Conservation (phyloP, 176 grass and related monocot species). For the Bonia amplexicaulis region DNA sequence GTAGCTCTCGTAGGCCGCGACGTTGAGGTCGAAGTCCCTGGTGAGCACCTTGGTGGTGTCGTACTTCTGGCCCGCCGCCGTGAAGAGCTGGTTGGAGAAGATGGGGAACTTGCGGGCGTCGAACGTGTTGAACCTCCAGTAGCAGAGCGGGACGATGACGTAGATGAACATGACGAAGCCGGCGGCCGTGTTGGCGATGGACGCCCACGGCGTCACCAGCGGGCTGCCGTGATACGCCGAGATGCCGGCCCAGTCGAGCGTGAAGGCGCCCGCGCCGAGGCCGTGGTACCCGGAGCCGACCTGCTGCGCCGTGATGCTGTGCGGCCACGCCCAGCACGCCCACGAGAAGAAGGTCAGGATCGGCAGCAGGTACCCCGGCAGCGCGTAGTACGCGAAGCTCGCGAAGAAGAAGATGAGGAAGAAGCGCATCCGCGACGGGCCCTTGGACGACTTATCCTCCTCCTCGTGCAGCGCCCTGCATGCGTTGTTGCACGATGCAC, state of each 20-base stretch:
- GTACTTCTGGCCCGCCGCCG: constrained; percentile 58
- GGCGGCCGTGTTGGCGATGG: constrained; percentile 76
- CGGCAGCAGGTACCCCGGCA: constrained; percentile 76
- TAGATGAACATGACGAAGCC: constrained; percentile 99
- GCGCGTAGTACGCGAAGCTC: constrained; percentile 83
- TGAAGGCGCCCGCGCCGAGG: constrained; percentile 84
- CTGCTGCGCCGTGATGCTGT: constrained; percentile 91
- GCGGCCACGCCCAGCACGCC: constrained; percentile 88
- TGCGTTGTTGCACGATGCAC: not conserved
- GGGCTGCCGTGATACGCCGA: constrained; percentile 96
- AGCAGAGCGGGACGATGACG: constrained; percentile 85
- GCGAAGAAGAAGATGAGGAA: constrained; percentile 73
- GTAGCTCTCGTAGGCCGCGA: constrained; percentile 77
- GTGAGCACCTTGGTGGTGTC: constrained; percentile 94
- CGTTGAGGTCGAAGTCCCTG: constrained; percentile 71
- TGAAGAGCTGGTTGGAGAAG: constrained; percentile 98
- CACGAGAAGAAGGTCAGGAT: constrained; percentile 96
- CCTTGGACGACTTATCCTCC: constrained; percentile 42
- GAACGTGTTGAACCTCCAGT: constrained; percentile 94
- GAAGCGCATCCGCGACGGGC: constrained; percentile 78
- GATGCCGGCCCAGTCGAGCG: constrained; percentile 94
- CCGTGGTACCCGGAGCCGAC: constrained; percentile 89
- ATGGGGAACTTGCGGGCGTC: constrained; percentile 81
- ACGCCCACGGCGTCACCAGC: constrained; percentile 86
- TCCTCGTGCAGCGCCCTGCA: constrained; percentile 85